A percentile compares a stretch with the other conserved stretches of the same genome.
Conservation (phyloP, 768 basidiomycete genomes). For the Boletus rex-veris region DNA sequence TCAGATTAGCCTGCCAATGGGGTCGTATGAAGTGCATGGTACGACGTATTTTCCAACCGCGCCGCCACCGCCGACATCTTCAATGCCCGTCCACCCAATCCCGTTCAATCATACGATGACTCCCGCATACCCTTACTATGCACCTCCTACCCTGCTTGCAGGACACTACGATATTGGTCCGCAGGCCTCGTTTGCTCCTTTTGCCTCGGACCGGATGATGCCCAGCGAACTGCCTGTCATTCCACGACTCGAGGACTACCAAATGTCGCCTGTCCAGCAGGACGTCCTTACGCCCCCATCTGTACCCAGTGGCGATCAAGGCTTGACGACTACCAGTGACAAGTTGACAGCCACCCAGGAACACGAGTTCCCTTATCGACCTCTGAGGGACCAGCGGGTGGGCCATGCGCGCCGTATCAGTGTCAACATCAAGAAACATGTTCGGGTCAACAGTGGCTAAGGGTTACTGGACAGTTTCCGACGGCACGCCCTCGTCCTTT, state of each 20-base stretch:
- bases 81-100: constrained; percentile 4
- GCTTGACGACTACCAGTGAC: not conserved
- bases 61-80: constrained; percentile 4
- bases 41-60: constrained; percentile 28
- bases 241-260: constrained; percentile 5
- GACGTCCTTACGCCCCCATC: not conserved
- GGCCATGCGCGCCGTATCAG: constrained; percentile 42
- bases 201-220: constrained; percentile 15
- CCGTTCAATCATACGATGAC: constrained; percentile 5
- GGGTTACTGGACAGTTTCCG: too few relatives aligned
- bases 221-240: constrained; percentile 12
- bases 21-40: constrained; percentile 25
- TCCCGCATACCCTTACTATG: constrained; percentile 9
- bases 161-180: constrained; percentile 1
- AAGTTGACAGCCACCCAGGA: not conserved
- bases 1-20: constrained; percentile 7
- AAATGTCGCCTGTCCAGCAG: not conserved
- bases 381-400: constrained; percentile 29
- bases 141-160: constrained; percentile 1
- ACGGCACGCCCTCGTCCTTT: too few relatives aligned
- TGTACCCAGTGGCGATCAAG: not conserved
- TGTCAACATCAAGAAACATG: constrained; percentile 33
- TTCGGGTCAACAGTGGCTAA: constrained; percentile 13
- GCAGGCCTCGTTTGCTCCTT: constrained; percentile 19
- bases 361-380: constrained; percentile 32